Conservation (phyloP, 495 filamentous ascomycete species). For the Daldinia bambusicola region DNA sequence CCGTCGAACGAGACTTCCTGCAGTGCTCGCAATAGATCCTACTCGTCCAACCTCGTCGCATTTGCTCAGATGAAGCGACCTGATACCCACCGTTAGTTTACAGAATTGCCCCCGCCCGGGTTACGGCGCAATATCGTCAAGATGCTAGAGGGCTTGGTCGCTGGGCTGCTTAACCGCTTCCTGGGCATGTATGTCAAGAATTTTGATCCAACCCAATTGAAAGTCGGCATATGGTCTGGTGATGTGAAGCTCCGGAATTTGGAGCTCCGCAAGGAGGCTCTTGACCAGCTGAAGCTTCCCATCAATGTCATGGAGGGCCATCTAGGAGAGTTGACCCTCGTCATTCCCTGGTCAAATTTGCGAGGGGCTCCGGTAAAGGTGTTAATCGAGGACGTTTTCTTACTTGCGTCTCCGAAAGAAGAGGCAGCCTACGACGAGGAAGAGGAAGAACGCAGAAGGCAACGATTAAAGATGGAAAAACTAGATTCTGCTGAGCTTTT, state of each 20-base stretch:
- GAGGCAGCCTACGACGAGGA: constrained; percentile 92
- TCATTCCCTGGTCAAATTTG: constrained; percentile 96
- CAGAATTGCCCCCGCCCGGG: constrained; percentile 59
- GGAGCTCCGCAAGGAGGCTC: constrained; percentile 89
- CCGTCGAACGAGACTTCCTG: background rate
- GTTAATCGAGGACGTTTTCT: constrained; percentile 94
- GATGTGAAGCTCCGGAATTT: constrained; percentile 94
- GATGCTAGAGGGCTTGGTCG: constrained; percentile 75
- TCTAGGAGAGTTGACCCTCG: constrained; percentile 86
- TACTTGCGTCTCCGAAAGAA: constrained; percentile 92
- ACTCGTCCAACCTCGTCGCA: background rate
- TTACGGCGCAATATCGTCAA: constrained; percentile 59
- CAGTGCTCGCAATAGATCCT: constrained; percentile 11
- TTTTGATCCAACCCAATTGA: constrained; percentile 95
- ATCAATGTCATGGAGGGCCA: constrained; percentile 97
- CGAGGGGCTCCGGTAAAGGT: constrained; percentile 93
- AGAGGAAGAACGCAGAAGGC: constrained; percentile 83
- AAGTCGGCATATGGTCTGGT: constrained; percentile 97
- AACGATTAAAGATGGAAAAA: constrained; percentile 95
- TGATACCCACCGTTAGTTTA: constrained; percentile 42
- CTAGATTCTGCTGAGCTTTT: constrained; percentile 93
- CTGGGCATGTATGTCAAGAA: constrained; percentile 99
- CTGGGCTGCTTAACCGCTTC: constrained; percentile 96
- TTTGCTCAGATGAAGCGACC: constrained; percentile 50
- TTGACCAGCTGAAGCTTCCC: constrained; percentile 94